These are phyloP conservation scores for Lyophyllum decastes DNA, from an alignment of 768 basidiomycete species.

Conservation along the genomic window DNA sequence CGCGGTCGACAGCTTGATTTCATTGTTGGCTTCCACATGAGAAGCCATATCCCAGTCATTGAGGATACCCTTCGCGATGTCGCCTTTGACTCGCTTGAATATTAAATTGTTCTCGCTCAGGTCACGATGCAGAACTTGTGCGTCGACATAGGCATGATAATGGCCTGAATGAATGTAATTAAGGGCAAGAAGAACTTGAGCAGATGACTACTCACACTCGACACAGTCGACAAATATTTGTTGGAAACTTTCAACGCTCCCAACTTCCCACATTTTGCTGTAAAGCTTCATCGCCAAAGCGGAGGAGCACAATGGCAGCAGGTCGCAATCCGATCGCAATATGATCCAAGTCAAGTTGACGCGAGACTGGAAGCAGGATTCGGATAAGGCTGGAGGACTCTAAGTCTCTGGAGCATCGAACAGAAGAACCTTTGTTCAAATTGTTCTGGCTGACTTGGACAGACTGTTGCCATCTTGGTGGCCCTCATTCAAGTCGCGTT, in stretches of 20 bases:
- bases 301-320: no score
- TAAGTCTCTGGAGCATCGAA: no score
- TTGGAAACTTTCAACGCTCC: constrained; percentile 25
- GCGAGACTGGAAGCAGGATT: no score
- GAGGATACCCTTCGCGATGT: constrained; percentile 20
- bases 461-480: no score
- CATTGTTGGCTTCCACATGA: constrained; percentile 4
- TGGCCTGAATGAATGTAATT: constrained; percentile 19
- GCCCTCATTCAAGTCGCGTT: no score
- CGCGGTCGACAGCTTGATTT: not conserved
- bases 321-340: no score
- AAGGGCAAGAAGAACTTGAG: not conserved
- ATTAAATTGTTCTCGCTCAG: constrained; percentile 32
- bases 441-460: no score
- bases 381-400: no score
- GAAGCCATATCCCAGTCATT: constrained; percentile 29
- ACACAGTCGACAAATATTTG: constrained; percentile 29
- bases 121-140: constrained; percentile 29
- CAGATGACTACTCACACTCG: constrained; percentile 24
- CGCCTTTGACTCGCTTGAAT: constrained; percentile 13
- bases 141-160: constrained; percentile 20
- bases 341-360: no score
- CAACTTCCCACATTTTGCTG: constrained; percentile 22
- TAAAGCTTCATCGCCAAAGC: constrained; percentile 17
- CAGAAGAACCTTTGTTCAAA: no score